Conservation (phyloP, 768 basidiomycete species). For the Hericium erinaceus region DNA sequence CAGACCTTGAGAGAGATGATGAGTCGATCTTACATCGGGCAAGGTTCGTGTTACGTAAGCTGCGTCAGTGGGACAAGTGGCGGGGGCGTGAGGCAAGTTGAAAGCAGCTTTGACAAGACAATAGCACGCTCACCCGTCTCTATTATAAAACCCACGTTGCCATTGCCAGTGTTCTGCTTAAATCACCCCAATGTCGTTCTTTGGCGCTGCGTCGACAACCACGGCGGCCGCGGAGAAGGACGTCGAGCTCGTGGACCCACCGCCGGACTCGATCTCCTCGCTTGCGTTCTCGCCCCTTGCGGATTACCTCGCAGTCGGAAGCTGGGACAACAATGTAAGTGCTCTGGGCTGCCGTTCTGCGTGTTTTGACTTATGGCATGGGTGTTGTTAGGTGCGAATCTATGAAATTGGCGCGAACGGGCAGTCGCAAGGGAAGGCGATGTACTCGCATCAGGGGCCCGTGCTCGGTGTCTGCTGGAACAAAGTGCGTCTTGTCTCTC, state of each 20-base stretch:
- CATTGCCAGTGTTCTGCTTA: no score
- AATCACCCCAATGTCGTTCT: conserved; percentile 32
- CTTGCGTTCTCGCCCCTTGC: conserved; percentile 78
- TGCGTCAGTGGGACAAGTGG: no score
- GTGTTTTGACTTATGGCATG: conserved; percentile 8
- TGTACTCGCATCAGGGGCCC: conserved; percentile 86
- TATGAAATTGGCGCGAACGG: conserved; percentile 82
- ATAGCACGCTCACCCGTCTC: no score
- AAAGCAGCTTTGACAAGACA: no score
- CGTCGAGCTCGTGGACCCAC: conserved; percentile 72
- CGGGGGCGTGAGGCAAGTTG: no score
- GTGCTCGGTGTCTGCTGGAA: conserved; percentile 88
- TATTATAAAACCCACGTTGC: no score
- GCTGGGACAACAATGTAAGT: conserved; percentile 85
- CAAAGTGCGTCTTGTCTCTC: conserved; percentile 44
- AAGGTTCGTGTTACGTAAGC: no score
- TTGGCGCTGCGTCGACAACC: conserved; percentile 26
- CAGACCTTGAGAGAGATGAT: no score
- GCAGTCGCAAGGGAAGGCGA: conserved; percentile 80
- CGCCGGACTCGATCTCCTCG: conserved; percentile 79
- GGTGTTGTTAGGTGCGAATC: conserved; percentile 59
- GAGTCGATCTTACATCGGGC: no score
- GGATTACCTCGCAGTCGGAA: conserved; percentile 86
- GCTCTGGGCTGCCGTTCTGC: not conserved
- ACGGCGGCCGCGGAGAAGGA: conserved; percentile 53